phyloP scores from a whole-genome alignment of 2,329 filamentous ascomycete genomes.

The Fusarium incarnatum region DNA sequence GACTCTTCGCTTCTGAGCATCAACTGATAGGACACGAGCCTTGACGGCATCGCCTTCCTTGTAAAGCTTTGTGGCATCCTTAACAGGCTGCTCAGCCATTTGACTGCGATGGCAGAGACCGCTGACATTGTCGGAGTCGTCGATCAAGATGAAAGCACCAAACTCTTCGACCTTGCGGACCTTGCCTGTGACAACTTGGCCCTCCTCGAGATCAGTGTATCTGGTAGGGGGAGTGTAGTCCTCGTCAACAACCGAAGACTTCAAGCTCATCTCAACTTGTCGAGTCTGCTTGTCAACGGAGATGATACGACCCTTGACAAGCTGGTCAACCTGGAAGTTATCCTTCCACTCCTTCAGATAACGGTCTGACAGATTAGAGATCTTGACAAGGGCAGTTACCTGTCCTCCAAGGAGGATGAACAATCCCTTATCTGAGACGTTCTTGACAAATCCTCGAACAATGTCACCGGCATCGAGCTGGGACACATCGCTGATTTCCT shows the following conservation, averaged over 20 bases:
- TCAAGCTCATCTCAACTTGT: slow-evolving; percentile 87
- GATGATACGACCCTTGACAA: slow-evolving; percentile 88
- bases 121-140: slow-evolving; percentile 88
- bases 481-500: slow-evolving; percentile 77
- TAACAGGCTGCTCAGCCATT: slow-evolving; percentile 85
- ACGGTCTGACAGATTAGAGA: slow-evolving; percentile 88
- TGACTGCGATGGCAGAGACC: slow-evolving; percentile 93
- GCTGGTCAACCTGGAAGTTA: slow-evolving; percentile 85
- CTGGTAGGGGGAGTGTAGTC: slow-evolving; percentile 79
- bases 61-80: slow-evolving; percentile 90
- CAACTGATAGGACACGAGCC: slow-evolving; percentile 84
- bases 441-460: slow-evolving; percentile 91
- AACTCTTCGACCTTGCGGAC: slow-evolving; percentile 95
- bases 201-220: slow-evolving; percentile 80
- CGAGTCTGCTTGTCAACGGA: slow-evolving; percentile 74
- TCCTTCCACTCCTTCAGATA: slow-evolving; percentile 97
- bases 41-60: slow-evolving; percentile 93
- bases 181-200: slow-evolving; percentile 88
- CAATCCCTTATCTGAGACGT: slow-evolving; percentile 87
- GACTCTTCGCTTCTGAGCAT: slow-evolving; percentile 79
- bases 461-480: slow-evolving; percentile 82
- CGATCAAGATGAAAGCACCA: slow-evolving; percentile 92
- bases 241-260: slow-evolving; percentile 83
- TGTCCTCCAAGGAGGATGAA: slow-evolving; percentile 87
- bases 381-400: slow-evolving; percentile 83